Base-by-base conservation (phyloP, 305 asterid species). In the Salvia sclarea region DNA sequence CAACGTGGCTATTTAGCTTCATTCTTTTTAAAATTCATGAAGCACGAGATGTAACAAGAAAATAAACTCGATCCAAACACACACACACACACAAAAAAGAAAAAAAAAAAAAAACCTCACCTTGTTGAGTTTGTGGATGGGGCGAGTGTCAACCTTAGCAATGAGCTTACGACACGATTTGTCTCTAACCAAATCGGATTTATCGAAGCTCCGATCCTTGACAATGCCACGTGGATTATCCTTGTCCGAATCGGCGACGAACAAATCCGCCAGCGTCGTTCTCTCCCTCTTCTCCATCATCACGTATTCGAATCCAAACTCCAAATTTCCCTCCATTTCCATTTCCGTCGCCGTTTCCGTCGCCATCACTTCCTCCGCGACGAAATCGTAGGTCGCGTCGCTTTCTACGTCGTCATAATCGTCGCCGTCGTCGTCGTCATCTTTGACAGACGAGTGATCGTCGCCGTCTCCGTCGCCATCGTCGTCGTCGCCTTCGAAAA, bases 191-290 rank as follows among this genome's bases (percentile, higher is more conserved):
- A 21, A 7, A 10, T 17, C 56, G 1, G 43, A 54, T 3, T 37
- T 68, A 4, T 28, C 17, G 8, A 11, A 28, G n/a, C n/a, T n/a
- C n/a, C n/a, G n/a, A n/a, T n/a, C n/a, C n/a, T n/a, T n/a, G n/a
- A n/a, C n/a, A n/a, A n/a, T n/a, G n/a, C n/a, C n/a, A n/a, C n/a
- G n/a, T n/a, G n/a, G 4, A 0, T 12, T 9, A 4, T 50, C 49
- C 38, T 48, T 1, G 0, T 37, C 66, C n/a, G 75, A 68, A 67
- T 83, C 85, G 2, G 89, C 89, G 3, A 65, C 66, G 77, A 88
- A 86, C 76, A 88, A 78, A 38, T 88, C 96, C 0, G 93, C 93
- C 4, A 88, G 86, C 3, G 95, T 88, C 41, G 72, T 86, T 64
- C 95, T 75, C 44, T 65, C 80, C 72, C 48, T 76, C 76, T 80